phyloP scores from a whole-genome alignment of 1,284 basidiomycete species.

The Abortiporus biennis region DNA sequence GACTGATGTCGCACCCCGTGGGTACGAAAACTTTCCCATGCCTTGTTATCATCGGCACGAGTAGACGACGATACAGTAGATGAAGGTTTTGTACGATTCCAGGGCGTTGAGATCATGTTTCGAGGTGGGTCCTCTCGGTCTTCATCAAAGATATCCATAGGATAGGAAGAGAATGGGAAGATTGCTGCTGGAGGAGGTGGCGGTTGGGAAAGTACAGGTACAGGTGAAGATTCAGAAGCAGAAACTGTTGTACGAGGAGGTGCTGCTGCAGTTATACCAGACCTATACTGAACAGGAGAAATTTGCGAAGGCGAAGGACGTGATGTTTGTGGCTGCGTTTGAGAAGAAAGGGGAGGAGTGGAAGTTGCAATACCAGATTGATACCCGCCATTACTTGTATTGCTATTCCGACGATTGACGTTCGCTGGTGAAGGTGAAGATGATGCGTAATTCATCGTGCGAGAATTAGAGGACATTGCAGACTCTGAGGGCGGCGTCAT shows the following conservation, averaged over 20 bases:
- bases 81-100: no score
- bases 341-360: conserved; percentile 5
- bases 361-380: conserved; percentile 12
- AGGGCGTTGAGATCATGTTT: no score
- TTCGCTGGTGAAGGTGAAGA: conserved; percentile 15
- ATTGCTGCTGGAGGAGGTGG: no score
- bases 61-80: no score
- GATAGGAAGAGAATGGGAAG: no score
- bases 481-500: conserved; percentile 10
- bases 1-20: conserved; percentile 10
- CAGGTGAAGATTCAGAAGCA: neutral
- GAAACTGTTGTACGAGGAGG: neutral
- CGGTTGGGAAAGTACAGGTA: no score
- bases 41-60: neutral
- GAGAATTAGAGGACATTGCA: conserved; percentile 14
- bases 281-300: neutral
- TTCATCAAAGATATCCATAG: no score
- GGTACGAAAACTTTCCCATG: neutral
- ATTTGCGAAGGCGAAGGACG: neutral
- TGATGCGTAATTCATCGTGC: conserved; percentile 18
- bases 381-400: conserved; percentile 4
- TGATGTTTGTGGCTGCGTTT: conserved; percentile 3
- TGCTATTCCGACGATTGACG: conserved; percentile 4
- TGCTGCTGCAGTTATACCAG: neutral
- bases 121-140: no score